These are phyloP conservation scores for Phytophthora cryptogea DNA, from an alignment of 352 stramenopile species.

Conservation along the genomic window DNA sequence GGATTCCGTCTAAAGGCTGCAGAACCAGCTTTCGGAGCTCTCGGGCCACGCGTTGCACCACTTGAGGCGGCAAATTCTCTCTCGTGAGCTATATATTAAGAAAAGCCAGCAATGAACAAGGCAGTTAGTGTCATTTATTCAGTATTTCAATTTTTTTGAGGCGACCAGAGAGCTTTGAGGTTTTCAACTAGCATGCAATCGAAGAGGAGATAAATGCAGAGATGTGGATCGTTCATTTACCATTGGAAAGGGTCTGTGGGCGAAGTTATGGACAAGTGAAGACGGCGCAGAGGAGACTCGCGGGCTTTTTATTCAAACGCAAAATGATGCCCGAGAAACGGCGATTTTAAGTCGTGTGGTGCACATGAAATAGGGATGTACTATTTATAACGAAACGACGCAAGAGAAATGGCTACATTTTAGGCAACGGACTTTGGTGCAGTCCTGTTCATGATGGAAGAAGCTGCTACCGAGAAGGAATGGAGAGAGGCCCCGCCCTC, in stretches of 20 bases:
- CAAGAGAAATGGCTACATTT: constrained; percentile 24
- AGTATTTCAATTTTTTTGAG: constrained; percentile 1
- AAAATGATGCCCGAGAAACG: neutral
- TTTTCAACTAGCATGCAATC: constrained; percentile 6
- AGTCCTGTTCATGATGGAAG: constrained; percentile 6
- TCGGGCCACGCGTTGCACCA: constrained; percentile 90
- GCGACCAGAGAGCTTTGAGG: constrained; percentile 1
- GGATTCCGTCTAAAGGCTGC: constrained; percentile 91
- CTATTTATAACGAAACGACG: constrained; percentile 32
- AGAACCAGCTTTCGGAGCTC: constrained; percentile 93
- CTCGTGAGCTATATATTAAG: constrained; percentile 35
- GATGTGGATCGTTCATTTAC: constrained; percentile 21
- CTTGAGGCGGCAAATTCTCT: constrained; percentile 85
- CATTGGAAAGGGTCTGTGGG: constrained; percentile 24
- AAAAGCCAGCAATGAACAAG: constrained; percentile 8
- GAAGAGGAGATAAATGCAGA: constrained; percentile 3
- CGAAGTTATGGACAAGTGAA: constrained; percentile 14
- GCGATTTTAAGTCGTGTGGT: constrained; percentile 6
- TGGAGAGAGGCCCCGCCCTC: constrained; percentile 9
- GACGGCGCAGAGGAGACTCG: constrained; percentile 17
- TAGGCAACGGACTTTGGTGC: neutral
- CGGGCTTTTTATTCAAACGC: constrained; percentile 34
- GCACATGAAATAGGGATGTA: constrained; percentile 7
- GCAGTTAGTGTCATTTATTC: constrained; percentile 16
- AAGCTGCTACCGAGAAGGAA: constrained; percentile 6